Percentiles rank a stretch among this genome's conserved stretches.
Evolutionary conservation across 2,329 filamentous ascomycete species (phyloP).

Genomic region (Botrytis elliptica): DNA sequence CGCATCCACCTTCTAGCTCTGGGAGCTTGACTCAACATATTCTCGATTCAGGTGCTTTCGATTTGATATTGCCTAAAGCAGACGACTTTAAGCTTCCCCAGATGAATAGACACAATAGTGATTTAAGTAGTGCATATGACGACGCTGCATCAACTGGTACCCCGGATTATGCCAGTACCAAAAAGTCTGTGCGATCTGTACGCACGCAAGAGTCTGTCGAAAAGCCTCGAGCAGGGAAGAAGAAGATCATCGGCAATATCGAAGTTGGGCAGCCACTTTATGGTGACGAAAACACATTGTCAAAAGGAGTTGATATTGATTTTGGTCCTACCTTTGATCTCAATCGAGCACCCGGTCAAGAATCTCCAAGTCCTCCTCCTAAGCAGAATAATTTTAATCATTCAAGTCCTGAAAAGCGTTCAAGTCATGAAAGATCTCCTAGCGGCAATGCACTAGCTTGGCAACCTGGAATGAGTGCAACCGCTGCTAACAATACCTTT

Average conservation of each 20-base stretch:
- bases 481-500: conserved; percentile 46
- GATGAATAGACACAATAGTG: conserved; percentile 39
- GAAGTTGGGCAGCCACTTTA: conserved; percentile 23
- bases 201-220: conserved; percentile 53
- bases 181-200: conserved; percentile 32
- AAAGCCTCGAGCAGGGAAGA: conserved; percentile 72
- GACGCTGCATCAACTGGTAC: conserved; percentile 63
- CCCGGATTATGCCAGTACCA: conserved; percentile 74
- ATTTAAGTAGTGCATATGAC: conserved; percentile 52
- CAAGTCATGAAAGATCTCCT: conserved; percentile 40
- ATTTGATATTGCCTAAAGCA: conserved; percentile 36
- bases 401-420: conserved; percentile 45
- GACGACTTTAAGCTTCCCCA: conserved; percentile 22
- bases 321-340: conserved; percentile 78
- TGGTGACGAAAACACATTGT: conserved; percentile 44
- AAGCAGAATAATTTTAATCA: conserved; percentile 45
- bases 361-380: conserved; percentile 52
- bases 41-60: conserved; percentile 51
- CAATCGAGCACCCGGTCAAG: conserved; percentile 29
- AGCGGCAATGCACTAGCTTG: conserved; percentile 59
- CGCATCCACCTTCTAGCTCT: conserved; percentile 42
- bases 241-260: conserved; percentile 68
- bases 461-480: conserved; percentile 67
- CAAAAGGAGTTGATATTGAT: conserved; percentile 61
- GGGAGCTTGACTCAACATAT: conserved; percentile 44